phyloP scores from a whole-genome alignment of 2,329 filamentous ascomycete species.

The Phyllosticta ampelicida region DNA sequence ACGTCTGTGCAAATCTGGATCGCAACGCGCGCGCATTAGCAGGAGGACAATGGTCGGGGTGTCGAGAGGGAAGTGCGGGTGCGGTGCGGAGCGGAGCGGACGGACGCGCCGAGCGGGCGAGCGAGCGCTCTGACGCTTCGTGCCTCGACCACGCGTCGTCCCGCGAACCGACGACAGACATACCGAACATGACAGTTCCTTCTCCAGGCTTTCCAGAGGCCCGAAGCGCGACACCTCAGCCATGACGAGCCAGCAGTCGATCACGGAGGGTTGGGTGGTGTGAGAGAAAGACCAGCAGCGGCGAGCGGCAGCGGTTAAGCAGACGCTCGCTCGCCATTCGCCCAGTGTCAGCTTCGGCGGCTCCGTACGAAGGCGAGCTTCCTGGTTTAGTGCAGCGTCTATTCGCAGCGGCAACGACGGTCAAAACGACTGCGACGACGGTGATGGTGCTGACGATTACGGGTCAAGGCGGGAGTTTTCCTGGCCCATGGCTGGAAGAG shows the following conservation, averaged over 20 bases:
- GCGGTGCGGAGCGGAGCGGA: slow-evolving; percentile 3
- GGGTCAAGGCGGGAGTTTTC: too few relatives aligned
- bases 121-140: slow-evolving; percentile 2
- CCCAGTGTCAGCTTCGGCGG: background rate
- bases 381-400: background rate
- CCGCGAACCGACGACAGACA: slow-evolving; percentile 28
- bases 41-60: background rate
- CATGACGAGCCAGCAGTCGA: background rate
- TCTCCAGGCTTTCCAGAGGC: slow-evolving; percentile 57
- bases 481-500: background rate
- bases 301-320: background rate
- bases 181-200: slow-evolving; percentile 91
- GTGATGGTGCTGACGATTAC: too few relatives aligned
- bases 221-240: background rate
- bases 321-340: background rate
- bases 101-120: too few relatives aligned
- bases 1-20: slow-evolving; percentile 89
- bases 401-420: background rate
- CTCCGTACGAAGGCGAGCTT: background rate
- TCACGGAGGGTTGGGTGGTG: background rate
- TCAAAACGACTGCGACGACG: background rate
- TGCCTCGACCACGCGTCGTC: background rate
- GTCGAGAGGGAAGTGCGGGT: background rate
- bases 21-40: background rate
- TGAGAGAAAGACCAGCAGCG: background rate